Base-by-base conservation (phyloP, 169 alveolate species). In the Plasmodium sp. region DNA sequence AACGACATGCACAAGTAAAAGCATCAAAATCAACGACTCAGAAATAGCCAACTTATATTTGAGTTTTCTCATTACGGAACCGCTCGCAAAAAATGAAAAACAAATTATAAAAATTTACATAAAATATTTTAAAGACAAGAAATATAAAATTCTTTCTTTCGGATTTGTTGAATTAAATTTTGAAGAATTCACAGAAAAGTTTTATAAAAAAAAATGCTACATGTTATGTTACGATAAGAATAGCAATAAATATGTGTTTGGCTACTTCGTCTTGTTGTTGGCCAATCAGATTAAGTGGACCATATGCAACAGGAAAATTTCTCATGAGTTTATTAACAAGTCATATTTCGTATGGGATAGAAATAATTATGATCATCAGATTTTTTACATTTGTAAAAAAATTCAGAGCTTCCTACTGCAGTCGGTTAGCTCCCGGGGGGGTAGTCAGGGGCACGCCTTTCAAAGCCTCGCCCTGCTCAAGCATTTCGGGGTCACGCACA, bases 201-300 rank as follows among this genome's bases (percentile, higher is more conserved):
- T 90, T 90, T 90, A 90, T 62, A 90, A 80, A 62, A 90, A 90
- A 90, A 90, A 90, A 90, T 80, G 83, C 18, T 90, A 79, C 72
- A 80, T 90, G 90, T 90, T 90, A 90, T 90, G 94, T 51, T 90
- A 90, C 74, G 94, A 90, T 51, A 90, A 90, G 45, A 90, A 67
- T 41, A 90, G 79, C 51, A 90, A 90, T 48, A 90, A 90, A 51
- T 90, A 90, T 62, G 48, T 90, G 1, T 90, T 90, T 80, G 94
- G 94, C 48, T 90, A 90, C 74, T 79, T 90, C 54, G 82, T 90
- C 18, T 58, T 90, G 73, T 62, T 90, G 34, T 62, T 90, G 39
- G 94, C 94, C 31, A 79, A 90, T 80, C 94, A 90, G 67, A 80
- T 79, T 43, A 90, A 90, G 72, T 90, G 94, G 94, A 90, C 79